A percentile compares a stretch with the other conserved stretches of the same genome.
Conservation (phyloP, 2,329 filamentous ascomycete genomes). For the Calonectria honghensis region DNA sequence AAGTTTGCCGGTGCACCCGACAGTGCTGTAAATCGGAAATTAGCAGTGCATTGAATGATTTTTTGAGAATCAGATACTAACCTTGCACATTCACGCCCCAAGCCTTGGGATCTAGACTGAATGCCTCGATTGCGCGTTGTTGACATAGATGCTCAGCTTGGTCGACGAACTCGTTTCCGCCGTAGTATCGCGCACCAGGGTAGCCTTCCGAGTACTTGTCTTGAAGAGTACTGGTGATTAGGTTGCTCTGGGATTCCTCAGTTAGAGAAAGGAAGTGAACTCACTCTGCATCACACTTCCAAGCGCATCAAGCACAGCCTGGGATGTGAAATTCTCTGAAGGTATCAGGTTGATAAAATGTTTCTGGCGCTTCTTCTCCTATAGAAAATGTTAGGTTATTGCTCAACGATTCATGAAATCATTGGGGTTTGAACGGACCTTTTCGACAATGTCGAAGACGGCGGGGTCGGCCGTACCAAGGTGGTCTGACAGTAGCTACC, state of each 20-base stretch:
- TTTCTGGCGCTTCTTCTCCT: slow-evolving; percentile 98
- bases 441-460: slow-evolving; percentile 92
- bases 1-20: slow-evolving; percentile 85
- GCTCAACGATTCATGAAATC: too few relatives aligned
- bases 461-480: slow-evolving; percentile 90
- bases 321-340: slow-evolving; percentile 96
- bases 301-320: slow-evolving; percentile 92
- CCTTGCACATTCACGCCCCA: slow-evolving; percentile 98
- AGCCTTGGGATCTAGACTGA: slow-evolving; percentile 86
- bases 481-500: slow-evolving; percentile 84
- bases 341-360: slow-evolving; percentile 99
- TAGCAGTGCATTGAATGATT: slow-evolving; percentile 34
- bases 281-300: slow-evolving; percentile 96
- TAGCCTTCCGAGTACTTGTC: slow-evolving; percentile 99
- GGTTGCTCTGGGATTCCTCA: slow-evolving; percentile 19
- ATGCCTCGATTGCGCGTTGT: slow-evolving; percentile 90
- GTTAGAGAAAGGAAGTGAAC: slow-evolving; percentile 49
- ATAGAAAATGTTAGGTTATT: slow-evolving; percentile 23
- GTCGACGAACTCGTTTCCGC: slow-evolving; percentile 97
- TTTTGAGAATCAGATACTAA: slow-evolving; percentile 63
- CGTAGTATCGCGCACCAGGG: slow-evolving; percentile 96
- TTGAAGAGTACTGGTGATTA: slow-evolving; percentile 56
- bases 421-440: slow-evolving; percentile 72
- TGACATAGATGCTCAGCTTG: slow-evolving; percentile 93
- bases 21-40: slow-evolving; percentile 73